These are phyloP conservation scores for Gloeostereum incarnatum DNA, from an alignment of 768 basidiomycete genomes.

Conservation along the genomic window DNA sequence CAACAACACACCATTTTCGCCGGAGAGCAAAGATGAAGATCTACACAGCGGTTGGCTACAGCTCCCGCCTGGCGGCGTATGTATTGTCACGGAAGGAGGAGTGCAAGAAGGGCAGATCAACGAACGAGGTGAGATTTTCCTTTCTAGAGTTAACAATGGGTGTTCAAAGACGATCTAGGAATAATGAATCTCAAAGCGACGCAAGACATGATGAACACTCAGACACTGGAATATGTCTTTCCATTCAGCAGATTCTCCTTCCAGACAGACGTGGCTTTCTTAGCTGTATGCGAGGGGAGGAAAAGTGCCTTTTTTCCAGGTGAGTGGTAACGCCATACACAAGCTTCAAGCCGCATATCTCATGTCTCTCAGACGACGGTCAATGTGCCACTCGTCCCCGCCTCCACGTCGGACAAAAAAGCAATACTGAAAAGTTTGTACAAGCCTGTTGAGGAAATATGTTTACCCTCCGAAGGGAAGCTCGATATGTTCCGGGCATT, in stretches of 20 bases:
- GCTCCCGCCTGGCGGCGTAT: slow-evolving; percentile 48
- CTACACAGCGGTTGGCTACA: slow-evolving; percentile 70
- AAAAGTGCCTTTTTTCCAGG: slow-evolving; percentile 72
- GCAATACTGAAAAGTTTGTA: slow-evolving; percentile 30
- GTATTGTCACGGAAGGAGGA: slow-evolving; percentile 58
- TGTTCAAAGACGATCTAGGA: slow-evolving; percentile 27
- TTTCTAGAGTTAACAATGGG: not conserved
- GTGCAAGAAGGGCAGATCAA: slow-evolving; percentile 59
- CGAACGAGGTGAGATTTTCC: slow-evolving; percentile 34
- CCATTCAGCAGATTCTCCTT: slow-evolving; percentile 70
- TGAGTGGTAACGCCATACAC: slow-evolving; percentile 13
- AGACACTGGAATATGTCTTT: slow-evolving; percentile 66
- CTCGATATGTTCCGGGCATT: slow-evolving; percentile 49
- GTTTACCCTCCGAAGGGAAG: slow-evolving; percentile 34
- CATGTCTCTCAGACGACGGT: slow-evolving; percentile 43
- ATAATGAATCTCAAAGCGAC: slow-evolving; percentile 52
- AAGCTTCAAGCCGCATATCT: slow-evolving; percentile 1
- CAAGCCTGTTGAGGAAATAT: slow-evolving; percentile 31
- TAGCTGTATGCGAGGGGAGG: slow-evolving; percentile 53
- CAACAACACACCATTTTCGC: slow-evolving; percentile 49
- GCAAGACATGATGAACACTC: slow-evolving; percentile 54
- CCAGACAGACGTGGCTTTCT: slow-evolving; percentile 60
- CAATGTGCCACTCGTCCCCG: slow-evolving; percentile 36
- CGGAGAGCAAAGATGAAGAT: slow-evolving; percentile 63
- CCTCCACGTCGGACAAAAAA: slow-evolving; percentile 6